A percentile compares a stretch with the other conserved stretches of the same genome.
Evolutionary conservation across 176 grass and related monocot species (phyloP).

Genomic region (Aechmea fasciata): DNA sequence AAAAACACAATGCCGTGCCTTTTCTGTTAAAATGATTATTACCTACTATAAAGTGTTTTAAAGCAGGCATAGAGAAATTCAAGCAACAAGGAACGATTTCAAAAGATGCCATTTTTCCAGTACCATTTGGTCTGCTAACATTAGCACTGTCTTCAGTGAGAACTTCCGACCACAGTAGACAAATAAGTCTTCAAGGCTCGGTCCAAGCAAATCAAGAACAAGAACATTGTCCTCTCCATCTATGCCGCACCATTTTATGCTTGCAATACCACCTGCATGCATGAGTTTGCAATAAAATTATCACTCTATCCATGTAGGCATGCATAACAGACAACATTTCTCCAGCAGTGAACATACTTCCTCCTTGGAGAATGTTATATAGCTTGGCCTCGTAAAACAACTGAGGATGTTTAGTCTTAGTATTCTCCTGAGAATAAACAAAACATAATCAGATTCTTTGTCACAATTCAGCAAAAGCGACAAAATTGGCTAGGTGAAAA

Average conservation of each 20-base stretch:
- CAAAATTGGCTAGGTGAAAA: conserved; percentile 10
- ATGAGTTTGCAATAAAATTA: conserved; percentile 9
- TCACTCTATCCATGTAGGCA: background rate
- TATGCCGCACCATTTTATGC: conserved; percentile 52
- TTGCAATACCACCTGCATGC: conserved; percentile 54
- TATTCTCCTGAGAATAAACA: conserved; percentile 40
- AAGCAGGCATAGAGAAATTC: background rate
- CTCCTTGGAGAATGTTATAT: conserved; percentile 56
- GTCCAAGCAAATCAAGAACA: conserved; percentile 66
- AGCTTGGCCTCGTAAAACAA: conserved; percentile 74
- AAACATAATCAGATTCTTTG: conserved; percentile 2
- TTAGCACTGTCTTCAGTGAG: conserved; percentile 64
- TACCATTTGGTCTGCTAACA: conserved; percentile 85
- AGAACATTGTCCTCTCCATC: conserved; percentile 73
- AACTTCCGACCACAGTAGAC: conserved; percentile 58
- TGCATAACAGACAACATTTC: background rate
- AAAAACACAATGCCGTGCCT: background rate
- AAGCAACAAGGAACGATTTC: conserved; percentile 1
- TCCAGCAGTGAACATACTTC: conserved; percentile 24
- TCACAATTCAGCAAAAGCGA: conserved; percentile 7
- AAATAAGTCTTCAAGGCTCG: conserved; percentile 60
- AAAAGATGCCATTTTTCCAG: background rate
- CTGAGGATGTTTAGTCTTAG: conserved; percentile 56
- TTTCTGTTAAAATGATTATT: background rate
- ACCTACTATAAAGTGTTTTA: background rate